phyloP scores from a whole-genome alignment of 2,329 filamentous ascomycete species.

The Aspergillus quadricinctus region DNA sequence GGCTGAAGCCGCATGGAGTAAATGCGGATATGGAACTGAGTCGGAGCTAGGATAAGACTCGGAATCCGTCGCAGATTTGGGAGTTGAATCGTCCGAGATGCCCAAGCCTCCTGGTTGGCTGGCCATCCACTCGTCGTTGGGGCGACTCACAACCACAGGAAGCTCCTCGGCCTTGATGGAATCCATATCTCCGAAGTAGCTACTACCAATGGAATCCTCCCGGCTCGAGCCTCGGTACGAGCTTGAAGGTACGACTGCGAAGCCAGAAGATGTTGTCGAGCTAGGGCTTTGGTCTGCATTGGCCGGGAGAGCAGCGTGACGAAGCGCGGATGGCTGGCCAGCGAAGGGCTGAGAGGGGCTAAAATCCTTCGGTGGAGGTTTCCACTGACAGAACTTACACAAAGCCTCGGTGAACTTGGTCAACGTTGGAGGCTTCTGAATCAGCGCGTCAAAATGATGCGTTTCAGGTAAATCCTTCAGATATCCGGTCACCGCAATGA shows the following conservation, averaged over 20 bases:
- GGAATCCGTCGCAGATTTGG: conserved; percentile 18
- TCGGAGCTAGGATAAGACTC: conserved; percentile 11
- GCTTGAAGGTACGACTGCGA: conserved; percentile 64
- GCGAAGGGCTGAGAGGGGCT: conserved; percentile 52
- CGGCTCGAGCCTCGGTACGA: conserved; percentile 76
- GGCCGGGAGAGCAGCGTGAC: conserved; percentile 58
- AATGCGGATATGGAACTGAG: conserved; percentile 47
- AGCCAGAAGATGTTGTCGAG: conserved; percentile 71
- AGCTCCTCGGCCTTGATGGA: conserved; percentile 73
- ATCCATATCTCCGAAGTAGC: conserved; percentile 82
- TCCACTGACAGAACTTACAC: conserved; percentile 88
- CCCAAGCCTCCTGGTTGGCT: conserved; percentile 68
- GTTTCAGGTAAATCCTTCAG: conserved; percentile 94
- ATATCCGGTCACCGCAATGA: conserved; percentile 95
- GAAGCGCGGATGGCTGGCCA: conserved; percentile 58
- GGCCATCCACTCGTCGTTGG: conserved; percentile 66
- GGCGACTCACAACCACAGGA: conserved; percentile 69
- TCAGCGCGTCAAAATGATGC: conserved; percentile 91
- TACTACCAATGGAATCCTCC: conserved; percentile 78
- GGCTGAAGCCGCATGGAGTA: conserved; percentile 61
- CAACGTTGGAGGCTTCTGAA: conserved; percentile 94
- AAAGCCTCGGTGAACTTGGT: conserved; percentile 87
- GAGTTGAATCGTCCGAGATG: conserved; percentile 59
- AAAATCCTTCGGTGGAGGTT: conserved; percentile 63
- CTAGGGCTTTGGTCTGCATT: conserved; percentile 71